Conservation (phyloP, 139 green algal genomes). For the Chlorella vulgaris region DNA sequence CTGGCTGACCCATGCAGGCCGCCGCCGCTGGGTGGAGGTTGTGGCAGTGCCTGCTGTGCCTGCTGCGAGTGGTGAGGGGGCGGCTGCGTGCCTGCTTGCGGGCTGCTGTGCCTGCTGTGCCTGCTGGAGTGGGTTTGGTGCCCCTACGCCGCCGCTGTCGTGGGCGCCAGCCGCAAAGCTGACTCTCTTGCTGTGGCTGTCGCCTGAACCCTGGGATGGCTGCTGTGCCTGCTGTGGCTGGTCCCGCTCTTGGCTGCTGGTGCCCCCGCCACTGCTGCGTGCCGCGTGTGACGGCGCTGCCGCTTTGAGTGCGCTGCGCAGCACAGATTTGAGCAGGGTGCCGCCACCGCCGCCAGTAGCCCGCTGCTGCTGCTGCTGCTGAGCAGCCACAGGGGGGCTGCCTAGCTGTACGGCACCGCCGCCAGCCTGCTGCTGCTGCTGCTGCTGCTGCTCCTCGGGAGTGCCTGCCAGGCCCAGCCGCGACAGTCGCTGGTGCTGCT, state of each 20-base stretch:
- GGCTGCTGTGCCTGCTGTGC: conserved; percentile 9
- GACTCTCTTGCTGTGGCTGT: conserved; percentile 21
- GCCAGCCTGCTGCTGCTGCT: too few relatives aligned
- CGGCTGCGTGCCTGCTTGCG: not conserved
- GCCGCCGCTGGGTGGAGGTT: not conserved
- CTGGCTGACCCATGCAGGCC: conserved; percentile 27
- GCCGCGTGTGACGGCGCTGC: not conserved
- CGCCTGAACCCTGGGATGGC: conserved; percentile 4
- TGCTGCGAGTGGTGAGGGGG: not conserved
- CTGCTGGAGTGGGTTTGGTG: not conserved
- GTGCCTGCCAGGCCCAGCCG: not conserved
- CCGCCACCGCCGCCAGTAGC: not conserved
- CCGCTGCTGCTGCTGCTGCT: conserved; percentile 1
- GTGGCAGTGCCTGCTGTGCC: not conserved
- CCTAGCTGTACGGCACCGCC: too few relatives aligned
- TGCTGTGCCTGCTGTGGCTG: not conserved
- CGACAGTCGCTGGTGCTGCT: not conserved
- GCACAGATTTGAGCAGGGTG: conserved; percentile 20
- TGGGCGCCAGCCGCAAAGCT: not conserved
- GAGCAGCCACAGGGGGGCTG: not conserved
- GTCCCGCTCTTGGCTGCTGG: not conserved
- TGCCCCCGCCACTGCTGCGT: not conserved
- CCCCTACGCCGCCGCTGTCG: not conserved
- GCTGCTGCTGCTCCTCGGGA: not conserved
- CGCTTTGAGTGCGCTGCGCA: conserved; percentile 21